A percentile compares a stretch with the other conserved stretches of the same genome.
Conservation (phyloP, 106 monocot species). For the Amphibolis antarctica region DNA sequence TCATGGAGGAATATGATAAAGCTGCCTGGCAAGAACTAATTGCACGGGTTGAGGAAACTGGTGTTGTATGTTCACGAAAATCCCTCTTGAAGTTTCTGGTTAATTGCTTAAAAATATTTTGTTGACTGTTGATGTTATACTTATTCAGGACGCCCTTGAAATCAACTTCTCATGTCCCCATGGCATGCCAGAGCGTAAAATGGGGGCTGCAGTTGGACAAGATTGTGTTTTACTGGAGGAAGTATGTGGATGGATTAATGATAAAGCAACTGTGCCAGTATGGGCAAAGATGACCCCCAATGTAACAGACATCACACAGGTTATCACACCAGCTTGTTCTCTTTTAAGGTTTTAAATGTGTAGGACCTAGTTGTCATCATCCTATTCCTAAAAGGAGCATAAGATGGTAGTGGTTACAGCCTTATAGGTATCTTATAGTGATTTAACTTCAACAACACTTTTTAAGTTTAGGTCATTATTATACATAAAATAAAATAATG, state of each 20-base stretch:
- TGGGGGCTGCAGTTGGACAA: conserved; percentile 98
- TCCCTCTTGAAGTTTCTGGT: neutral
- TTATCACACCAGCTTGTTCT: conserved; percentile 11
- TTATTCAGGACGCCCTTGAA: conserved; percentile 80
- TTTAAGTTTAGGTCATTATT: too few relatives aligned
- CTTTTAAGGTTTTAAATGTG: neutral
- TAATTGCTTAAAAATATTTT: neutral
- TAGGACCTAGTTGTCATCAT: too few relatives aligned
- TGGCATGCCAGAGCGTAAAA: conserved; percentile 96
- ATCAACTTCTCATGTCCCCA: conserved; percentile 99
- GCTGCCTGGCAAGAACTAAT: conserved; percentile 90
- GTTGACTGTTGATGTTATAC: neutral
- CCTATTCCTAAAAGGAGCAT: neutral
- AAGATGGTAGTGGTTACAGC: too few relatives aligned
- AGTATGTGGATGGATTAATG: conserved; percentile 93
- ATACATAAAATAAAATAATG: too few relatives aligned
- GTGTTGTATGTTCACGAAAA: conserved; percentile 46
- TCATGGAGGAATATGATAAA: conserved; percentile 98
- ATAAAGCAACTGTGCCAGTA: conserved; percentile 93
- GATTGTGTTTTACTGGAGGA: conserved; percentile 87
- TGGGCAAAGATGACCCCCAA: conserved; percentile 99
- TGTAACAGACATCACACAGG: conserved; percentile 89
- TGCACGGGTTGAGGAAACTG: conserved; percentile 84
- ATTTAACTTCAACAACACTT: too few relatives aligned
- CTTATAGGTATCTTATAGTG: too few relatives aligned